Conservation (phyloP, 331 rosid genomes). For the Ulmus americana region DNA sequence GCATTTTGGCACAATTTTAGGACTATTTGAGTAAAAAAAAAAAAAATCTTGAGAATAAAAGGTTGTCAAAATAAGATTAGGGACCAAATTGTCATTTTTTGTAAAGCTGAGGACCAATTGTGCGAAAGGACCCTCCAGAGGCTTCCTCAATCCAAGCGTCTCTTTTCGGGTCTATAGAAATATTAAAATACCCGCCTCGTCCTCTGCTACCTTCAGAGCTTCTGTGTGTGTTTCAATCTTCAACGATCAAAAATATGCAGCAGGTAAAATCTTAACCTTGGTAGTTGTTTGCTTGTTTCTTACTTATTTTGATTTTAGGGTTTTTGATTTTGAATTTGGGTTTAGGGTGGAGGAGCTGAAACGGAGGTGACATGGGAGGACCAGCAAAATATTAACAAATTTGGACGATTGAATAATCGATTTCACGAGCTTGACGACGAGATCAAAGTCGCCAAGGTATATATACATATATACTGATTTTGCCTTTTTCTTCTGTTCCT, state of each 20-base stretch:
- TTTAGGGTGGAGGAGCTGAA: slow-evolving; percentile 78
- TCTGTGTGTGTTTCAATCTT: not conserved
- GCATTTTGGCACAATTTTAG: no score
- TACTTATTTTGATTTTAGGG: not conserved
- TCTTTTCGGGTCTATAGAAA: not conserved
- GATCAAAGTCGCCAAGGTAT: slow-evolving; percentile 43
- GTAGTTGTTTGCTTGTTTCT: not conserved
- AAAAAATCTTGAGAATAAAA: no score
- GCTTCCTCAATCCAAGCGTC: no score
- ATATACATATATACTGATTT: not conserved
- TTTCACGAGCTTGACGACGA: slow-evolving; percentile 57
- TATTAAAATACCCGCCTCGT: not conserved
- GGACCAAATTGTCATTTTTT: no score
- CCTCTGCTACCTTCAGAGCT: not conserved
- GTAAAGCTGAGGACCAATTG: no score
- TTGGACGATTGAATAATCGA: slow-evolving; percentile 62
- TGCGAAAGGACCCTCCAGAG: no score
- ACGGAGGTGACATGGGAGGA: slow-evolving; percentile 87
- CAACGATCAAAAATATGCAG: slow-evolving; percentile 26
- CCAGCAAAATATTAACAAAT: slow-evolving; percentile 75
- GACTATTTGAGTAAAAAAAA: no score
- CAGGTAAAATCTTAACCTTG: slow-evolving; percentile 23
- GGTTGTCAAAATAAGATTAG: no score
- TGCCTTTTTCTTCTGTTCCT: not conserved
- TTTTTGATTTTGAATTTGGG: not conserved